Conservation (phyloP, 2,329 filamentous ascomycete species). For the Penicillium sp. region DNA sequence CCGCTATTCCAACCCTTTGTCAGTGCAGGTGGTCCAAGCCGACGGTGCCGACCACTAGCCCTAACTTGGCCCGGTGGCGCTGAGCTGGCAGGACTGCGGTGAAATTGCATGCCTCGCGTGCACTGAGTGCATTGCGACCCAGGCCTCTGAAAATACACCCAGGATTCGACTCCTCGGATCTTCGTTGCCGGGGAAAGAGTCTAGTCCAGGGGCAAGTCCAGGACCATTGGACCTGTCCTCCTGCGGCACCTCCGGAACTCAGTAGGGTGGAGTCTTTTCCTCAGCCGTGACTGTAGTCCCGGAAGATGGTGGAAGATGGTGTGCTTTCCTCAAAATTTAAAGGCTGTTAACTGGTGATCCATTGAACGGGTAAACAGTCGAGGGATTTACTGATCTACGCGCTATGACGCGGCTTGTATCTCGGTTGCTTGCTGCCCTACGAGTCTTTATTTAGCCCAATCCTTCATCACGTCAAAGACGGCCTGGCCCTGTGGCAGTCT, state of each 20-base stretch:
- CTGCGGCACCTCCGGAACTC: neutral
- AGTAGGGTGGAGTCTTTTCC: neutral
- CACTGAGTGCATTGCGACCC: neutral
- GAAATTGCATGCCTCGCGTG: neutral
- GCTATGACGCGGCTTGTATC: conserved; percentile 4
- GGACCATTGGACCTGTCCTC: neutral
- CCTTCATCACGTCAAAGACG: neutral
- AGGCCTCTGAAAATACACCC: neutral
- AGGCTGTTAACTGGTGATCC: neutral
- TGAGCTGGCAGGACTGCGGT: neutral
- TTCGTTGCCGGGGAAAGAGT: neutral
- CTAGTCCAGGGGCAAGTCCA: neutral
- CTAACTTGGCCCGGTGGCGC: conserved; percentile 2
- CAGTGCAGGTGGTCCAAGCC: neutral
- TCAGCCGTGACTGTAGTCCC: neutral
- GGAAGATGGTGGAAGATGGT: neutral
- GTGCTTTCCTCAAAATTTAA: neutral
- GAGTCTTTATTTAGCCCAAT: neutral
- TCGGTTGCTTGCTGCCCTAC: neutral
- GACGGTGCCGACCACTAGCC: conserved; percentile 1
- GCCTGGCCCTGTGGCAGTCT: neutral
- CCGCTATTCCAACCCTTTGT: neutral
- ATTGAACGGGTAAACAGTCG: neutral
- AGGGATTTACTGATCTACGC: neutral
- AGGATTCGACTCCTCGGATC: neutral